Evolutionary conservation across 1,284 basidiomycete genomes (phyloP), one percentile per base, ranked within the genome.

Genomic region (Tilletia setariae): DNA sequence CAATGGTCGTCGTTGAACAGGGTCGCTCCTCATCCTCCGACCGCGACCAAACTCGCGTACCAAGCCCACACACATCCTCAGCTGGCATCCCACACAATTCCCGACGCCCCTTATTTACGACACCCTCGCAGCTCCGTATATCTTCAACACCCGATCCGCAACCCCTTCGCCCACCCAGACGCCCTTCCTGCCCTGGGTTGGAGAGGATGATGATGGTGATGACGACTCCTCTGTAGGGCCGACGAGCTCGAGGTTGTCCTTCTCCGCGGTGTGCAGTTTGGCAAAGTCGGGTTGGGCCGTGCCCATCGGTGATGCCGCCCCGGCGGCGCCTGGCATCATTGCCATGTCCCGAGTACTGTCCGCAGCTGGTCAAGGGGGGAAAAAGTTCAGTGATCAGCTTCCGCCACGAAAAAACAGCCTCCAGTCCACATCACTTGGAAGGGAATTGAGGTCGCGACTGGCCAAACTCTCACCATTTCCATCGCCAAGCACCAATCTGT

Each of bases 241-340:
- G 0, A 92, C 88, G 78, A 98, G 90, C 74, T 93, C 90, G 30
- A 99, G 87, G 83, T 97, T 97, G 83, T 98, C 95, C 71, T 87
- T 87, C 84, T 99, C 96, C 2, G 90, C 89, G 75, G 91, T 91
- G 86, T 94, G 95, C 61, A 98, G 83, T 83, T 98, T 98, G 76
- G 85, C 86, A 83, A 88, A 93, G 82, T 98, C 95, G 13, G 73
- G 71, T 44, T 76, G 76, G 21, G 74, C 74, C n/a, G 74, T 71
- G 6, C 70, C 73, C 13, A 67, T 67, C 1, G 75, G 73, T 11
- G 35, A 40, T 11, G 35, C 35, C 6, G 35, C 35, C 4, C 35
- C 35, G 66, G 71, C 69, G 23, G 28, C 71, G n/a, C 68, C 74
- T 1, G 77, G 75, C 69, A 72, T 71, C 28, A 42, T 72, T 8